Base-by-base conservation (phyloP, 78 protist species). In the Dictyostelium brefeldianum region DNA sequence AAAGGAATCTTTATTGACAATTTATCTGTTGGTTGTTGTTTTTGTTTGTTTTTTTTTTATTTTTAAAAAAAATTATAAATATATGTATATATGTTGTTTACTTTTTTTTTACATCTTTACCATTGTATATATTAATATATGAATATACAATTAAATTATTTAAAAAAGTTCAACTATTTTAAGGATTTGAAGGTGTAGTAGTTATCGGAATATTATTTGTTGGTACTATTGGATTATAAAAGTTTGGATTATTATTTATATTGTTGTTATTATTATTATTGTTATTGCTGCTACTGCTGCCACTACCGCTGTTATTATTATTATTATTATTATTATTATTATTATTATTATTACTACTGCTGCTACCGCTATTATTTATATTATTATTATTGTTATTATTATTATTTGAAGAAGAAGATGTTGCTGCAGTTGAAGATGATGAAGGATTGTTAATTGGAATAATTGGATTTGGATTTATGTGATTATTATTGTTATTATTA, bases 201-300 rank as follows among this genome's bases (percentile, higher is more conserved):
- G 69, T 59, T 25, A 75, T 75, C 81, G 81, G 81, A 36, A 75
- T 75, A 75, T 75, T 74, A 22, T 74, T 75, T 15, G 48, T 25
- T 48, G 81, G 81, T 0, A 75, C 50, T 5, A 75, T 48, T 43
- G 78, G 78, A 10, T 31, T 31, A 70, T 70, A 70, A 20, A 41
- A 43, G 18, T 75, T 53, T 78, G 48, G 54, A 20, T 29, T 78
- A 11, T 22, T 29, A 36, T 20, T n/a, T 8, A 43, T 71, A 71
- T 71, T 71, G 43, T 69, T 69, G 0, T 1, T 48, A 77, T 77
- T 77, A 15, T 31, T 78, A 12, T 20, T 48, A 25, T 41, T 48
- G 50, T 11, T 75, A 22, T 4, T 36, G 43, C 43, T 77, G 15
- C 18, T 78, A 12, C 14, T 48, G 27, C 25, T 48, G 50, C 4